These are phyloP conservation scores for Verbena officinalis DNA, from an alignment of 257 asterid genomes.

Conservation along the genomic window DNA sequence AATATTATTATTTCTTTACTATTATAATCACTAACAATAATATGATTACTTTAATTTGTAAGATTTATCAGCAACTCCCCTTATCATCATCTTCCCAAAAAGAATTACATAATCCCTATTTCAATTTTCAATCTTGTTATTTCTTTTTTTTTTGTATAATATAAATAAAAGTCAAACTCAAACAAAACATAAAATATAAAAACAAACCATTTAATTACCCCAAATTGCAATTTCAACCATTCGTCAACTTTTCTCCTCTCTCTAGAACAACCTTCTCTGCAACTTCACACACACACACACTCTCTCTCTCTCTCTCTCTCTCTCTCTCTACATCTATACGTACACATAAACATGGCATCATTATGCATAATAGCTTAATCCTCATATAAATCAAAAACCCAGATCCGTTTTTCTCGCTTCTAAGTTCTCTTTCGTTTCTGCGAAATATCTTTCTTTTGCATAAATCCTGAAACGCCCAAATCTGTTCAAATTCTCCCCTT, in stretches of 20 bases:
- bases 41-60: background rate
- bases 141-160: no score
- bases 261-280: slow-evolving; percentile 16
- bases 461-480: slow-evolving; percentile 1
- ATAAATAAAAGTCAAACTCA: slow-evolving; percentile 32
- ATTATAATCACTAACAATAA: background rate
- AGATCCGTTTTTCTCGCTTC: slow-evolving; percentile 30
- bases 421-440: background rate
- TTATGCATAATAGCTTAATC: background rate
- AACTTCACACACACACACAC: slow-evolving; percentile 34
- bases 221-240: slow-evolving; percentile 13
- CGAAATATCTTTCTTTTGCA: slow-evolving; percentile 15
- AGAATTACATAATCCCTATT: slow-evolving; percentile 12
- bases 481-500: slow-evolving; percentile 13
- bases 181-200: background rate
- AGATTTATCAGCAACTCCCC: slow-evolving; percentile 28
- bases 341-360: slow-evolving; percentile 12
- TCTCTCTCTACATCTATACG: slow-evolving; percentile 26
- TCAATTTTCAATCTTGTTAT: background rate
- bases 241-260: slow-evolving; percentile 22
- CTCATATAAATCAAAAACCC: slow-evolving; percentile 14
- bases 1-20: no score
- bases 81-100: slow-evolving; percentile 30
- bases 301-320: slow-evolving; percentile 25
- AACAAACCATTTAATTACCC: background rate